Evolutionary conservation across 352 stramenopile genomes (phyloP), one percentile per base, ranked within the genome.

Genomic region (Pythium dissotocum): DNA sequence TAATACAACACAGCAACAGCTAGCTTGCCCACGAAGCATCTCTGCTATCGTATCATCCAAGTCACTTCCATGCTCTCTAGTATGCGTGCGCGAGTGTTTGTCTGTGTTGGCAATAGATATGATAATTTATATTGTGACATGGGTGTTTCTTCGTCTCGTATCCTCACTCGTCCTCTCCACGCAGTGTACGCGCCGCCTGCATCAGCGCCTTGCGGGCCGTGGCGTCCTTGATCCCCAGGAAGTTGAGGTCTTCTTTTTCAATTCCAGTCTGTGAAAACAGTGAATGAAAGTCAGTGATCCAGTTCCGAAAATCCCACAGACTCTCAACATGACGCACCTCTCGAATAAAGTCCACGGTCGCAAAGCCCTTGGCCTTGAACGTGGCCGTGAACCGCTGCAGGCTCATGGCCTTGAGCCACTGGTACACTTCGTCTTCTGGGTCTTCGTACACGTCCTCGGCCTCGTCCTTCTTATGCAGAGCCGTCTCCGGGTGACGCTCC

Each of bases 171-270:
- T 75, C 69, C 16, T 75, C 69, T 40, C 69, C 69, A 8, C 69
- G 63, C 55, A 75, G 54, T 26, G 52, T 78, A 9, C 83, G 73
- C 67, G 85, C 84, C 2, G 85, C 85, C 51, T 75, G 75, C 14
- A 83, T 82, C 63, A 95, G 79, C 33, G 79, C 63, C 65, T 85
- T 84, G n/a, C 85, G 77, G 8, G 83, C 83, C 3, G 75, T 46
- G 1, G 81, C 33, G 63, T 92, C 84, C 42, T 90, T 89, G 56
- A 95, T 92, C 42, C 83, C 85, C 46, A 95, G 67, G 57, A 95
- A 95, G 72, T 95, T 94, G 12, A 95, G 70, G 49, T 95, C 88
- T 58, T 93, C 88, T 61, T 85, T 88, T 55, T 92, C 86, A 55
- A 95, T 92, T 12, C 88, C 88, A 59, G 86, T 95, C 88, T 95